Conservation (phyloP, 2,329 filamentous ascomycete species). For the Ascosphaera acerosa region DNA sequence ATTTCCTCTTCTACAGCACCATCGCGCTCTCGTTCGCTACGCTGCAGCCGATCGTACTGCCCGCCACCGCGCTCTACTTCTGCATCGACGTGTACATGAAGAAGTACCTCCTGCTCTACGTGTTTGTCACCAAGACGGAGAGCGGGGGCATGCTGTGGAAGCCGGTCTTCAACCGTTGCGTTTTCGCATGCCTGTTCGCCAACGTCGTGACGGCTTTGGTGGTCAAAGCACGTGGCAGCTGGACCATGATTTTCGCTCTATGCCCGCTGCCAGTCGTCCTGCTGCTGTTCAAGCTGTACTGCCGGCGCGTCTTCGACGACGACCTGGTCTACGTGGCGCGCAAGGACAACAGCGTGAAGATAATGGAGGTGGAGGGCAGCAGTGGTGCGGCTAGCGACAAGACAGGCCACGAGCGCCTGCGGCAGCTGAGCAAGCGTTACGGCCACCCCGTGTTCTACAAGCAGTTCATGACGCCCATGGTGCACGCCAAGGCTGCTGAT, state of each 20-base stretch:
- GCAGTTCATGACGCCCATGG: slow-evolving; percentile 81
- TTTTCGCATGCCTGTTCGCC: slow-evolving; percentile 56
- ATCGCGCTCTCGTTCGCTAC: slow-evolving; percentile 65
- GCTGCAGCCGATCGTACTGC: slow-evolving; percentile 67
- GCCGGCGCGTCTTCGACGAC: slow-evolving; percentile 46
- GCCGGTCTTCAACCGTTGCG: slow-evolving; percentile 70
- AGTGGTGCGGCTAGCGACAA: slow-evolving; percentile 13
- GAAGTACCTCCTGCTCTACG: slow-evolving; percentile 84
- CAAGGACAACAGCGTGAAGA: slow-evolving; percentile 38
- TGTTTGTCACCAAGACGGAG: slow-evolving; percentile 91
- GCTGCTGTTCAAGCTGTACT: slow-evolving; percentile 68
- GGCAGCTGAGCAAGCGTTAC: slow-evolving; percentile 51
- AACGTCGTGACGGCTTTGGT: slow-evolving; percentile 57
- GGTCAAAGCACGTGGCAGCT: slow-evolving; percentile 43
- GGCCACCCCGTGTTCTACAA: slow-evolving; percentile 80
- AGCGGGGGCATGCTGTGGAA: slow-evolving; percentile 88
- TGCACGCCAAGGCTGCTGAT: slow-evolving; percentile 71
- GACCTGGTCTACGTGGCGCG: slow-evolving; percentile 39
- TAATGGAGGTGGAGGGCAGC: slow-evolving; percentile 23
- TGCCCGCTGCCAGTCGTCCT: slow-evolving; percentile 55
- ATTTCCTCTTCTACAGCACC: slow-evolving; percentile 83
- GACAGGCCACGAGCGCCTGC: slow-evolving; percentile 20
- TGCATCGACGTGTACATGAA: slow-evolving; percentile 66
- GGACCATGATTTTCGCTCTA: slow-evolving; percentile 39
- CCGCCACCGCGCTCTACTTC: slow-evolving; percentile 77